phyloP scores from a whole-genome alignment of 495 filamentous ascomycete genomes.

The Thermochaetoides thermophila region DNA sequence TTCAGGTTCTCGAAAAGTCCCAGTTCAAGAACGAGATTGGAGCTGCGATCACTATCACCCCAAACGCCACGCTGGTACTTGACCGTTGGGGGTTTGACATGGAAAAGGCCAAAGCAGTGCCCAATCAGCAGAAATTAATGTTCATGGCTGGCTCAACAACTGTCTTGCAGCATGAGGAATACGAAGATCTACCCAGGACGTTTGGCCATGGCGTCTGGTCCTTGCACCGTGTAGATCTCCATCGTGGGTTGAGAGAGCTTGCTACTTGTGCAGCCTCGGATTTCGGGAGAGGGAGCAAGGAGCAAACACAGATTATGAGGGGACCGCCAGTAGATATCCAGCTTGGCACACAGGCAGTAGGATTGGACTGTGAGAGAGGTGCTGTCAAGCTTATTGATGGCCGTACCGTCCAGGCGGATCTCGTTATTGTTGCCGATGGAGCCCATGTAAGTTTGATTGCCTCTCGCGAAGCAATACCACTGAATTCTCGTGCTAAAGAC shows the following conservation, averaged over 20 bases:
- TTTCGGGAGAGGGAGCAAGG: too few species aligned
- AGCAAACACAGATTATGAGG: too few species aligned
- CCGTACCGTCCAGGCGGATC: slow-evolving; percentile 6
- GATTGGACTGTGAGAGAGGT: slow-evolving; percentile 15
- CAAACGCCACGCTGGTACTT: slow-evolving; percentile 35
- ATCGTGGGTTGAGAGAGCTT: slow-evolving; percentile 31
- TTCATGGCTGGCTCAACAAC: slow-evolving; percentile 19
- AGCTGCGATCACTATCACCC: slow-evolving; percentile 37
- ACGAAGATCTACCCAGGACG: slow-evolving; percentile 17
- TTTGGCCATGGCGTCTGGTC: slow-evolving; percentile 14
- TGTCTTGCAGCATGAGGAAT: slow-evolving; percentile 10
- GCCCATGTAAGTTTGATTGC: slow-evolving; percentile 14
- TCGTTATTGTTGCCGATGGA: slow-evolving; percentile 19
- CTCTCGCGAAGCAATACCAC: too few species aligned
- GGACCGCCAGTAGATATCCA: slow-evolving; percentile 22
- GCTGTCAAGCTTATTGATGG: slow-evolving; percentile 10
- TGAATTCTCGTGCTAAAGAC: too few species aligned
- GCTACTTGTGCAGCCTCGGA: slow-evolving; percentile 17
- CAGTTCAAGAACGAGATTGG: slow-evolving; percentile 39
- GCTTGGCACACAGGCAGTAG: slow-evolving; percentile 10
- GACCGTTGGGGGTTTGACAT: slow-evolving; percentile 33
- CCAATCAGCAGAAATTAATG: slow-evolving; percentile 14
- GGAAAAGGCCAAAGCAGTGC: slow-evolving; percentile 16
- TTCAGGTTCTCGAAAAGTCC: slow-evolving; percentile 38
- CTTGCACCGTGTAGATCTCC: slow-evolving; percentile 43